These are phyloP conservation scores for Blastosporella zonata DNA, from an alignment of 1,284 basidiomycete genomes.

Conservation along the genomic window DNA sequence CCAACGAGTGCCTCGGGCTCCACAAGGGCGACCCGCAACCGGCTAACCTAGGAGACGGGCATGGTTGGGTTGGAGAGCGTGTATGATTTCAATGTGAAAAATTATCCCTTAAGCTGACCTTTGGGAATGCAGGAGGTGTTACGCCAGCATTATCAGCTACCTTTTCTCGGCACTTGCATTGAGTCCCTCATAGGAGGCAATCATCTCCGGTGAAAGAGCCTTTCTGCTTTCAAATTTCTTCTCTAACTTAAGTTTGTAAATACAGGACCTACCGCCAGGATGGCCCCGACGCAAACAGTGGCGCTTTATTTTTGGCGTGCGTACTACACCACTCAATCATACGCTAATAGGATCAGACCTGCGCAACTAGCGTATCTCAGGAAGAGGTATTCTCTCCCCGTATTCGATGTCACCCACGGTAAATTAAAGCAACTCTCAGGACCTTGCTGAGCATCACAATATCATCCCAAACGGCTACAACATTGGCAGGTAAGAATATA, in stretches of 20 bases:
- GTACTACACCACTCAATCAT: conserved; percentile 19
- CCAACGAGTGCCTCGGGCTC: conserved; percentile 60
- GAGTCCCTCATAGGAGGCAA: conserved; percentile 65
- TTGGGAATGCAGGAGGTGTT: conserved; percentile 47
- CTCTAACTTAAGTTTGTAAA: background rate
- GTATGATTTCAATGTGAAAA: conserved; percentile 18
- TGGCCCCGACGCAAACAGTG: conserved; percentile 50
- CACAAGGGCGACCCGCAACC: conserved; percentile 57
- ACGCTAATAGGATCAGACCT: background rate
- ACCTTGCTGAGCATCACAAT: conserved; percentile 42
- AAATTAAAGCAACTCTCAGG: conserved; percentile 20
- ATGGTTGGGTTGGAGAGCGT: conserved; percentile 47
- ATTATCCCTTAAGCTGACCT: background rate
- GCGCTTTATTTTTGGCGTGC: conserved; percentile 65
- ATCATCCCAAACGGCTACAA: conserved; percentile 57
- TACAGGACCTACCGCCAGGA: conserved; percentile 57
- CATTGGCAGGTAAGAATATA: conserved; percentile 38
- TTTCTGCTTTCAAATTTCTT: background rate
- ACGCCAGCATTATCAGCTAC: conserved; percentile 53
- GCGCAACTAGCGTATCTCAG: conserved; percentile 2
- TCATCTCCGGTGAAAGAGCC: conserved; percentile 49
- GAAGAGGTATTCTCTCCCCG: conserved; percentile 2
- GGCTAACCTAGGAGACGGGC: conserved; percentile 64
- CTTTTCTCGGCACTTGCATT: conserved; percentile 55
- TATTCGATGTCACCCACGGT: background rate